phyloP scores from a whole-genome alignment of 2,329 filamentous ascomycete species.

The Aspergillus sp. region DNA sequence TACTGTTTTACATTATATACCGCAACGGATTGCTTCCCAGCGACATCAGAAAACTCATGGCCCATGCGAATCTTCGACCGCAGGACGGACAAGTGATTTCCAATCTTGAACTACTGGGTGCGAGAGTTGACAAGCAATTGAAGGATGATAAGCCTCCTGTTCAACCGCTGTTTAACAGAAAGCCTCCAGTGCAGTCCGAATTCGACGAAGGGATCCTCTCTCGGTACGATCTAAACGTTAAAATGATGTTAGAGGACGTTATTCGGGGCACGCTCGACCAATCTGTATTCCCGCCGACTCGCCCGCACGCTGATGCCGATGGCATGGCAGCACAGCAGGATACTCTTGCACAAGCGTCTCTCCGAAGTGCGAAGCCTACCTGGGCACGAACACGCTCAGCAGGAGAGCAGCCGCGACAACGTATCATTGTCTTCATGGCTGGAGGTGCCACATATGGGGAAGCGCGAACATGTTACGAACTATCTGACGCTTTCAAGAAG shows the following conservation, averaged over 20 bases:
- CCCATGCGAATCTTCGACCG: slow-evolving; percentile 75
- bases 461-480: slow-evolving; percentile 82
- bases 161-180: slow-evolving; percentile 70
- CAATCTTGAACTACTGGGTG: slow-evolving; percentile 79
- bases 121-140: slow-evolving; percentile 66
- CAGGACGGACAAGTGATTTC: slow-evolving; percentile 70
- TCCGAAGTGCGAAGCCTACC: slow-evolving; percentile 88
- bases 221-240: slow-evolving; percentile 78
- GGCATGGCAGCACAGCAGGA: slow-evolving; percentile 48
- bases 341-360: slow-evolving; percentile 63
- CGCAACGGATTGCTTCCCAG: slow-evolving; percentile 79
- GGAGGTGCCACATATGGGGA: slow-evolving; percentile 95
- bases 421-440: slow-evolving; percentile 91
- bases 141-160: slow-evolving; percentile 72
- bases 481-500: slow-evolving; percentile 68
- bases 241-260: slow-evolving; percentile 77
- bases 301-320: slow-evolving; percentile 59
- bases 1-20: slow-evolving; percentile 83
- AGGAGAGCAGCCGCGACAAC: slow-evolving; percentile 77
- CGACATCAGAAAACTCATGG: slow-evolving; percentile 80
- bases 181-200: slow-evolving; percentile 53
- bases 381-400: slow-evolving; percentile 84
- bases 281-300: slow-evolving; percentile 68
- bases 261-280: slow-evolving; percentile 67
- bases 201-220: slow-evolving; percentile 83